A percentile compares a stretch with the other conserved stretches of the same genome.
phyloP scores from a whole-genome alignment of 164 flowering plant genomes.

The Berberis thunbergii region DNA sequence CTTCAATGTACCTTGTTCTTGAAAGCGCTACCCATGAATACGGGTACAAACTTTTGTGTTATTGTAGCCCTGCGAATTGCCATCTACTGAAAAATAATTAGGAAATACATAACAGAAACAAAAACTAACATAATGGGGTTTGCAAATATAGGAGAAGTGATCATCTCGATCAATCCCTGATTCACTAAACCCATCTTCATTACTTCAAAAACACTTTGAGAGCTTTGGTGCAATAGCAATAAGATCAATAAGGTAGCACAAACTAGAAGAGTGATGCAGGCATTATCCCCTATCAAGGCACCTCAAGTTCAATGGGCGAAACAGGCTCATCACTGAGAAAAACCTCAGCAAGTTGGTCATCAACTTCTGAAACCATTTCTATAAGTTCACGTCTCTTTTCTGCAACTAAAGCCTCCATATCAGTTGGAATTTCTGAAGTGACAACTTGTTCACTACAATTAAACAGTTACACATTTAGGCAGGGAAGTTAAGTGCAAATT shows the following conservation, averaged over 20 bases:
- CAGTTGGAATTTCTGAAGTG: slow-evolving; percentile 56
- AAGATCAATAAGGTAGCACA: slow-evolving; percentile 1
- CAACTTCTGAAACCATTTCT: slow-evolving; percentile 92
- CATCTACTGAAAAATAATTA: slow-evolving; percentile 32
- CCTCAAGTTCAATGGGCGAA: slow-evolving; percentile 80
- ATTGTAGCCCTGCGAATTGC: slow-evolving; percentile 94
- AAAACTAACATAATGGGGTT: not conserved
- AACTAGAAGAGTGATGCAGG: not conserved
- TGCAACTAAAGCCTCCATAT: slow-evolving; percentile 58
- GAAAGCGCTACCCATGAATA: slow-evolving; percentile 99
- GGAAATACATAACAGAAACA: not conserved
- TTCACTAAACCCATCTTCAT: too few relatives aligned
- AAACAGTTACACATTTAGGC: not conserved
- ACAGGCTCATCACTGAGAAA: slow-evolving; percentile 90
- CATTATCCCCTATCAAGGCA: slow-evolving; percentile 14
- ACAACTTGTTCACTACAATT: slow-evolving; percentile 67
- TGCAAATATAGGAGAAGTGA: not conserved
- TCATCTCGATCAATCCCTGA: too few relatives aligned
- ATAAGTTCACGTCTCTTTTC: slow-evolving; percentile 90
- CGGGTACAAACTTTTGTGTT: slow-evolving; percentile 84
- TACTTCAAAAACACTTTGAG: too few relatives aligned
- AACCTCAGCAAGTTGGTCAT: slow-evolving; percentile 85
- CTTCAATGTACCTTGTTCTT: slow-evolving; percentile 75
- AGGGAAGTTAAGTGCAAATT: not conserved
- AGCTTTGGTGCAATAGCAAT: not conserved